These are phyloP conservation scores for Wickerhamiella galacta DNA, from an alignment of 805 yeast genomes.

Conservation along the genomic window DNA sequence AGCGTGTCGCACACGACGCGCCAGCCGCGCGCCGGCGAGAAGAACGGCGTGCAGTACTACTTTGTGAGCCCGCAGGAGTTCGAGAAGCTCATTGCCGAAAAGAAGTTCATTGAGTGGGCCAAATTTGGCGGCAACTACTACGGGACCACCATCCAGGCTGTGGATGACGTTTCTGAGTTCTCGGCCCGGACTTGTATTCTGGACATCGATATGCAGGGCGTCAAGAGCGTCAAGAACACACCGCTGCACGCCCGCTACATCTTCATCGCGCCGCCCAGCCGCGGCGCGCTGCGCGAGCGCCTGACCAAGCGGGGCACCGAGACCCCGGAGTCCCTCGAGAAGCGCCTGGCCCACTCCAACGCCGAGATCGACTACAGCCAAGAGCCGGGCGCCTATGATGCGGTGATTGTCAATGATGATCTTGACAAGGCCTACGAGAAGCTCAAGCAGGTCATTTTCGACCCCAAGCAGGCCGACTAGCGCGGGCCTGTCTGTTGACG, in stretches of 20 bases:
- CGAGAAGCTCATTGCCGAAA: slow-evolving; percentile 52
- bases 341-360: slow-evolving; percentile 73
- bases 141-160: slow-evolving; percentile 83
- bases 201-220: slow-evolving; percentile 99
- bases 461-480: too few relatives aligned
- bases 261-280: slow-evolving; percentile 84
- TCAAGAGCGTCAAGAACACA: slow-evolving; percentile 72
- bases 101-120: slow-evolving; percentile 91
- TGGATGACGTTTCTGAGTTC: slow-evolving; percentile 42
- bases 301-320: slow-evolving; percentile 88
- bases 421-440: slow-evolving; percentile 75
- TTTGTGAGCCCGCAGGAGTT: slow-evolving; percentile 69
- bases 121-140: slow-evolving; percentile 95
- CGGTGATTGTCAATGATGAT: slow-evolving; percentile 76
- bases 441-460: slow-evolving; percentile 51
- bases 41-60: slow-evolving; percentile 76
- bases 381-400: slow-evolving; percentile 77
- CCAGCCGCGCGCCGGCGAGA: slow-evolving; percentile 81
- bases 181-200: slow-evolving; percentile 67
- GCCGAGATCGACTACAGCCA: slow-evolving; percentile 80
- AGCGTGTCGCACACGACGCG: slow-evolving; percentile 91
- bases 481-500: too few relatives aligned
- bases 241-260: slow-evolving; percentile 69
- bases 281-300: slow-evolving; percentile 60
- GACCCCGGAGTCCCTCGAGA: slow-evolving; percentile 65